Conservation (phyloP, 208 protist species). For the Trypanosoma scelopori region DNA sequence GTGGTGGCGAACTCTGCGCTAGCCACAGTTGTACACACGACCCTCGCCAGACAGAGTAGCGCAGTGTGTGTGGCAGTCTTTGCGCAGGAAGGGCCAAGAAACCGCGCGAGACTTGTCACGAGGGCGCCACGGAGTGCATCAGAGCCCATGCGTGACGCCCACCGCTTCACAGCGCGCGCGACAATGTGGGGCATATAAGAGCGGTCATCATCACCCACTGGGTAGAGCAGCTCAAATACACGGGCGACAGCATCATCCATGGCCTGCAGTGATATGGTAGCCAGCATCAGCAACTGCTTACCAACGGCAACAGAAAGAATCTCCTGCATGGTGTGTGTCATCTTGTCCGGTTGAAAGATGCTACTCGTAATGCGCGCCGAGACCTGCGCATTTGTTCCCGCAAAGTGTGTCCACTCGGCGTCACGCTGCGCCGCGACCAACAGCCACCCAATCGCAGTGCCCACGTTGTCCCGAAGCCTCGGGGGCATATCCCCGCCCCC, state of each 20-base stretch:
- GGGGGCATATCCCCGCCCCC: slow-evolving; percentile 11
- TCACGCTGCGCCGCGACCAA: slow-evolving; percentile 37
- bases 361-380: slow-evolving; percentile 44
- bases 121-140: slow-evolving; percentile 53
- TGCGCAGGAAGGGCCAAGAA: slow-evolving; percentile 41
- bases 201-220: slow-evolving; percentile 38
- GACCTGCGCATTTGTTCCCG: slow-evolving; percentile 35
- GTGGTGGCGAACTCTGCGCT: slow-evolving; percentile 43
- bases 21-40: slow-evolving; percentile 49
- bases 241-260: slow-evolving; percentile 51
- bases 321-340: slow-evolving; percentile 37
- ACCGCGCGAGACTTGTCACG: slow-evolving; percentile 40
- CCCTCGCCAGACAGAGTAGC: slow-evolving; percentile 40
- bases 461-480: slow-evolving; percentile 36
- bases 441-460: slow-evolving; percentile 42
- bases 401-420: slow-evolving; percentile 49
- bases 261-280: slow-evolving; percentile 30
- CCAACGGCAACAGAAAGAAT: slow-evolving; percentile 50
- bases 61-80: slow-evolving; percentile 54
- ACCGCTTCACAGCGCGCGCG: slow-evolving; percentile 44
- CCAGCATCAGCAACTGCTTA: slow-evolving; percentile 31
- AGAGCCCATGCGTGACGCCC: slow-evolving; percentile 47
- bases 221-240: slow-evolving; percentile 59
- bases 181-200: slow-evolving; percentile 65
- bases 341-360: slow-evolving; percentile 42